Evolutionary conservation across 202 grass and related monocot genomes (phyloP).

Genomic region (Digitaria exilis): DNA sequence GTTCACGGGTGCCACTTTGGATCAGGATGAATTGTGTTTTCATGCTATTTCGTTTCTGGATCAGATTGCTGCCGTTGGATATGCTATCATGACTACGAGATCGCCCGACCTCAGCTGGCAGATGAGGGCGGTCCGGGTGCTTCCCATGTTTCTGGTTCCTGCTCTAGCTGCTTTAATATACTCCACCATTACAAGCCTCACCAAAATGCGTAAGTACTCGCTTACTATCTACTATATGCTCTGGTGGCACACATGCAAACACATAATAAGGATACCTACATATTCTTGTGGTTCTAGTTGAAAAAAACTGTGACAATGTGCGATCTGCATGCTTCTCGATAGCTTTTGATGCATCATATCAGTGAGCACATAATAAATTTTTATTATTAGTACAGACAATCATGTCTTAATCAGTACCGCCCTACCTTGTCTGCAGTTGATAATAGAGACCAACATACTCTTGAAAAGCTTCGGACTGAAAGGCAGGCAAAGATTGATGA

Average conservation of each 20-base stretch:
- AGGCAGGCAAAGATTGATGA: slow-evolving; percentile 86
- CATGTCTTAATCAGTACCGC: not conserved
- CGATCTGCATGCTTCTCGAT: not conserved
- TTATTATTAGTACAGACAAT: not conserved
- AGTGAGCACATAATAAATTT: not conserved
- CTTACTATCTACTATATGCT: too few species aligned
- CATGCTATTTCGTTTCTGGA: slow-evolving; percentile 5
- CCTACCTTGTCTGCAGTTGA: slow-evolving; percentile 61
- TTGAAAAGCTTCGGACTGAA: slow-evolving; percentile 81
- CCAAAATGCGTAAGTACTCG: slow-evolving; percentile 68
- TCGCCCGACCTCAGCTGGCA: slow-evolving; percentile 66
- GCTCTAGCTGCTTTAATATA: slow-evolving; percentile 67
- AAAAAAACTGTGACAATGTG: not conserved
- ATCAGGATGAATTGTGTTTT: slow-evolving; percentile 1
- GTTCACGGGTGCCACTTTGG: not conserved
- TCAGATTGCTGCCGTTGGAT: slow-evolving; percentile 64
- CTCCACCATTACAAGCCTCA: slow-evolving; percentile 61
- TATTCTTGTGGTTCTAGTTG: not conserved
- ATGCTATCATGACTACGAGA: slow-evolving; percentile 75
- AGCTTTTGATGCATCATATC: not conserved
- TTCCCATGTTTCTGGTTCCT: slow-evolving; percentile 80
- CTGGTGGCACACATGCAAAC: not conserved
- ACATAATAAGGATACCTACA: not conserved
- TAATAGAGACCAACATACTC: slow-evolving; percentile 63
- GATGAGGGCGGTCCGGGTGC: slow-evolving; percentile 56